Base-by-base conservation (phyloP, 73 alveolate genomes). In the Paramecium octaurelia region DNA sequence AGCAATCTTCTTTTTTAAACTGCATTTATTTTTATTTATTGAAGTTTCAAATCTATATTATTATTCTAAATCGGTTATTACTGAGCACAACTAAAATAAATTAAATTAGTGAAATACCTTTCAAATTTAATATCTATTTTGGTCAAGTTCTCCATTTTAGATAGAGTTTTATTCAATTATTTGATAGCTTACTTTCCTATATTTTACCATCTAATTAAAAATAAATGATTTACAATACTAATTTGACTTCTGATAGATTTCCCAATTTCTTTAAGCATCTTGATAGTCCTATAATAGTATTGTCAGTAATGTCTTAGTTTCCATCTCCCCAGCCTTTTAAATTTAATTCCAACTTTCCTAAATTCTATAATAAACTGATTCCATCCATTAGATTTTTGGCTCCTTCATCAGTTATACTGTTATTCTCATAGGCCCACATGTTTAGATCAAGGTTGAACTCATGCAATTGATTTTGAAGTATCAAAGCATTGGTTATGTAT, bases 301-400 rank as follows among this genome's bases (percentile, higher is more conserved):
- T 43, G 21, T 80, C 91, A 31, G 91, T 80, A n/a, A 80, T 40
- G 9, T 23, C 31, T 48, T 44, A 64, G 21, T 80, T 80, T 24
- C 76, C 46, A 23, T 80, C 91, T 24, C 91, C 91, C 91, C 91
- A 80, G 4, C 91, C 91, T 43, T 80, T 80, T 64, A 80, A 31
- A 80, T 80, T 80, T 11, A 80, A 23, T 80, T 80, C 91, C 29
- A 80, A 24, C 48, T 80, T 80, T 40, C 91, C 91, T 48, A 80
- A 80, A 31, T 80, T 44, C 20, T 12, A n/a, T 10, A 80, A 35
- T 46, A 10, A 40, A 44, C 76, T n/a, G 20, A 80, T 43, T 44
- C 91, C 91, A 80, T 80, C 57, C 24, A 80, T 23, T 44, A 80
- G 12, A 21, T 23, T 43, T 11, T 24, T 40, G n/a, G 91, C 91